These are phyloP conservation scores for Didymella segeticola DNA, from an alignment of 2,329 filamentous ascomycete genomes.

Conservation along the genomic window DNA sequence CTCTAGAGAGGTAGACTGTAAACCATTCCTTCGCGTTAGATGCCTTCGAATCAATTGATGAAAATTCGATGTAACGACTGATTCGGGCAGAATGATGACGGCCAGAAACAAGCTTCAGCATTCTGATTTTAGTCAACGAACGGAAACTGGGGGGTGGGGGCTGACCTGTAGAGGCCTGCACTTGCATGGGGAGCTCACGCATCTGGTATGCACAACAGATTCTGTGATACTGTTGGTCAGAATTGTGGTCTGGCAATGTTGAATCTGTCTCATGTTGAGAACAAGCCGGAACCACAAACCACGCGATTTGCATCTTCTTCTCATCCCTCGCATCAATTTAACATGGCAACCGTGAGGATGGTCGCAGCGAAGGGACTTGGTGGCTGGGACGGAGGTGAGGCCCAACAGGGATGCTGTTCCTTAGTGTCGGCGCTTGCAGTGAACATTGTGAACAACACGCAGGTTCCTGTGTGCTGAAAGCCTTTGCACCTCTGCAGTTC, in stretches of 20 bases:
- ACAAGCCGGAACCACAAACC: conserved; percentile 1
- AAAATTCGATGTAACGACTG: neutral
- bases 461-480: conserved; percentile 22
- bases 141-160: conserved; percentile 11
- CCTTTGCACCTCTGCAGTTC: conserved; percentile 13
- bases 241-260: conserved; percentile 15
- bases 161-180: conserved; percentile 10
- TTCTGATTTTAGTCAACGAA: conserved; percentile 29
- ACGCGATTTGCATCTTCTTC: conserved; percentile 7
- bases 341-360: conserved; percentile 17
- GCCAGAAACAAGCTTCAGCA: conserved; percentile 34
- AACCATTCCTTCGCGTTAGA: conserved; percentile 7
- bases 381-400: conserved; percentile 36
- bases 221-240: conserved; percentile 29
- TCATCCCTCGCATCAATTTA: conserved; percentile 19
- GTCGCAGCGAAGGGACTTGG: conserved; percentile 24
- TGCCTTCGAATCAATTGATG: conserved; percentile 14
- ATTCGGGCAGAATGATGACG: conserved; percentile 15
- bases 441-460: conserved; percentile 28
- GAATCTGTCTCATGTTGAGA: conserved; percentile 28
- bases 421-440: conserved; percentile 43
- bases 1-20: neutral
- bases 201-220: conserved; percentile 29
- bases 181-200: conserved; percentile 24
- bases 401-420: conserved; percentile 32